A percentile compares a stretch with the other conserved stretches of the same genome.
phyloP scores from a whole-genome alignment of 345 rosid species.

The Aquilaria malaccensis region DNA sequence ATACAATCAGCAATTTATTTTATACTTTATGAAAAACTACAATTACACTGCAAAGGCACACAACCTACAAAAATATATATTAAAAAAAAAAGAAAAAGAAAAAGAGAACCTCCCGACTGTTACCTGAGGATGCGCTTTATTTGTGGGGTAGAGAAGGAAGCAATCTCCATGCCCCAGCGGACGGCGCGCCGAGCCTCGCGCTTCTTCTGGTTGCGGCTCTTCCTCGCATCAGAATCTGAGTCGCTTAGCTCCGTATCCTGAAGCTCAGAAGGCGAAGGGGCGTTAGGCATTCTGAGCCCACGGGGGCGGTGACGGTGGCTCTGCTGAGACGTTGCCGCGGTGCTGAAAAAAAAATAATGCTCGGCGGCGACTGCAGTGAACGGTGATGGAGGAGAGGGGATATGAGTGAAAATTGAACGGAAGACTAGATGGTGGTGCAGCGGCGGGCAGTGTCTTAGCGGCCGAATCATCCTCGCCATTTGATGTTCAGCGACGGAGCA shows the following conservation, averaged over 20 bases:
- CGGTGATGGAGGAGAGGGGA: conserved; percentile 14
- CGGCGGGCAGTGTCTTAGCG: conserved; percentile 31
- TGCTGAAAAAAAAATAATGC: conserved; percentile 13
- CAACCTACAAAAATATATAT: background rate
- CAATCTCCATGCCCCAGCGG: conserved; percentile 72
- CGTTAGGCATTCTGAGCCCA: conserved; percentile 24
- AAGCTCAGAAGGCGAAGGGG: conserved; percentile 18
- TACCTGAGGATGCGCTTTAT: conserved; percentile 64
- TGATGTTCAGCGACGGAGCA: background rate
- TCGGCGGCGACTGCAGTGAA: conserved; percentile 10
- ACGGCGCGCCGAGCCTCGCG: conserved; percentile 90
- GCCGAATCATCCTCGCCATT: conserved; percentile 49
- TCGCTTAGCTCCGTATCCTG: conserved; percentile 28
- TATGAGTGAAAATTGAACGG: conserved; percentile 5
- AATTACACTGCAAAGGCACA: background rate
- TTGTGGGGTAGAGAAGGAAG: conserved; percentile 65
- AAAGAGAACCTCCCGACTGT: background rate
- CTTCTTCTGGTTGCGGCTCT: conserved; percentile 79
- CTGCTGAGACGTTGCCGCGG: conserved; percentile 26
- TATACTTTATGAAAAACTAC: background rate
- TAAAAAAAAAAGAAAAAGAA: too few relatives aligned
- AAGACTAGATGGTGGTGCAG: conserved; percentile 11
- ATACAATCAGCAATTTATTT: background rate
- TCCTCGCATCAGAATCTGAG: conserved; percentile 41
- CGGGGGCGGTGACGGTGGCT: conserved; percentile 22